Evolutionary conservation across 768 basidiomycete species (phyloP), one percentile per base, ranked within the genome.

Genomic region (Psilocybe tampanensis): DNA sequence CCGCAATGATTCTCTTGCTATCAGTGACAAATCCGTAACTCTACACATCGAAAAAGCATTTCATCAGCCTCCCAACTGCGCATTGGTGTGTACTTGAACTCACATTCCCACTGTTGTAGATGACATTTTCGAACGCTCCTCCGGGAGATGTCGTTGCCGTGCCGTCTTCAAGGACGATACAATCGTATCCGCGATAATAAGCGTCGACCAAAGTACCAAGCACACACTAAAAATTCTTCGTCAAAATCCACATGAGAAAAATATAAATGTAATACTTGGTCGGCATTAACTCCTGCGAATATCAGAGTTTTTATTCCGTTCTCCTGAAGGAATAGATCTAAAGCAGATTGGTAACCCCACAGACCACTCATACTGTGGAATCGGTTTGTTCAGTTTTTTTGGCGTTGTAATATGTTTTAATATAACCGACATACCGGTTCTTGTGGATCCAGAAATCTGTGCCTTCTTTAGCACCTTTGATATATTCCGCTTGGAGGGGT

Each of bases 361-460:
- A 88, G 60, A 13, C 79, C 86, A 62, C 86, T 86, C 80, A 86
- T 85, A 48, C 86, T 86, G 33, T 52, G 13, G 39, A 29, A 12
- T 54, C 29, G 2, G 15, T 39, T 29, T 50, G 13, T 36, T 47
- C 19, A 9, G 29, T 29, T 29, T n/a, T n/a, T n/a, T n/a, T 29
- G 9, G 9, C 9, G 29, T 9, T 29, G 29, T 5, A 5, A 9
- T 4, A 29, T 9, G 5, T 29, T 29, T 29, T 29, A 29, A n/a
- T n/a, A n/a, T 4, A 29, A 29, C 29, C 4, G 9, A 29, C 29
- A 29, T 54, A 83, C 85, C 86, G 72, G 68, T 88, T 89, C 69
- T 88, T 89, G 68, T 88, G 83, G 49, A 89, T 84, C 86, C 86
- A 88, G 58, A 86, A 77, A 68, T 89, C 86, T 9, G 84, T 85